Base-by-base conservation (phyloP, 2,329 filamentous ascomycete genomes). In the Bipolaris zeicola region DNA sequence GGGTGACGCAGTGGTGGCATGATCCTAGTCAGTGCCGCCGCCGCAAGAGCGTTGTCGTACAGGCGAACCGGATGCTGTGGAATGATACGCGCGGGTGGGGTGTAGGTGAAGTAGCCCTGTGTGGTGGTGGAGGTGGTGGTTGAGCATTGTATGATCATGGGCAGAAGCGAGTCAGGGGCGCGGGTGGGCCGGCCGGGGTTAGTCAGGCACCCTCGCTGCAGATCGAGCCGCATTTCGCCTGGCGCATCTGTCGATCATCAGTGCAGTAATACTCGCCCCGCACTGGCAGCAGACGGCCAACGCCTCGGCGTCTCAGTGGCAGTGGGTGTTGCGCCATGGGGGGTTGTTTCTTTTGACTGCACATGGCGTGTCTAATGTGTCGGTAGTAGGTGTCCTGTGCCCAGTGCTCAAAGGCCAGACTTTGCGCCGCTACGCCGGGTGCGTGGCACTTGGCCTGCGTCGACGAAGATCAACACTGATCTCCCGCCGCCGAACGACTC, bases 191-290 rank as follows among this genome's bases (percentile, higher is more conserved):
- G 55, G 53, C 52, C 45, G 54, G 64, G 68, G 60, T 69, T 68
- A 71, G 67, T 67, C 67, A 71, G 65, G 66, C 62, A 58, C 56
- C 55, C 46, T 26, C 57, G 50, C 55, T 47, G 65, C 57, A 54
- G 62, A 66, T 66, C 63, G 52, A 33, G 34, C 59, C 54, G 57
- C 26, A 55, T 47, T 33, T 16, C 63, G 60, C 63, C 60, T 69
- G 61, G 67, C 55, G 50, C n/a, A 53, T 50, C 26, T 38, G 57
- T 24, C 43, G 55, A 62, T 66, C 61, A 44, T 44, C 14, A 52
- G 55, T 31, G 28, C 28, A 31, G 28, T 31, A 31, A 13, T 55
- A 38, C 57, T 56, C 55, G 54, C 60, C 57, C 55, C 65, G 60
- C 62, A 57, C 52, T 38, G 61, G 44, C 54, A 48, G 65, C 60